Evolutionary conservation across 1,139 yeast genomes (phyloP), one percentile per base, ranked within the genome.

Genomic region (Lodderomyces metapsilosis): DNA sequence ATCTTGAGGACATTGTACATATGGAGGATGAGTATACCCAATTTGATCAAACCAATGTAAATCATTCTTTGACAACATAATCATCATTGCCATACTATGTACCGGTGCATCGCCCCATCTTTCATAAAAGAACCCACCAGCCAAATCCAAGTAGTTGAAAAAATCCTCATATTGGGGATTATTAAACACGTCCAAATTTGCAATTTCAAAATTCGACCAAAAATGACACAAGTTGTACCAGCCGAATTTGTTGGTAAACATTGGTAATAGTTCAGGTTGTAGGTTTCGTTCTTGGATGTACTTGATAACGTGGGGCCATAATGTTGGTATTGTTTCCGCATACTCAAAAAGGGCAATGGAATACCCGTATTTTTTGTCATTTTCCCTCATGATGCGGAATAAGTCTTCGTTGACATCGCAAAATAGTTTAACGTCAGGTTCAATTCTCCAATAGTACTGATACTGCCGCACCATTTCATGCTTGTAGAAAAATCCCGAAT

Each of bases 21-120:
- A 67, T 3, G 74, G 74, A 3, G 58, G 50, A 49, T 68, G 73
- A 42, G 42, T 52, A 43, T 67, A 68, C 18, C 73, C 74, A 8
- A 66, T 39, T 40, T 64, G 62, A 5, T 51, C 50, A 39, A 67
- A 61, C 63, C 69, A 66, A 46, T 61, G 58, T 11, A 68, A 36
- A 20, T 66, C 62, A 15, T 44, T 38, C 21, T 53, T 56, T 11
- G 48, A 37, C 31, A 65, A 47, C 36, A 61, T 53, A 31, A 57
- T 43, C 34, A 62, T 56, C 11, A 63, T 51, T 3, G 61, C 68
- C 27, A 67, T 48, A 0, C 68, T 49, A 47, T 66, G 72, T 9
- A 68, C 52, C 0, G 74, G 73, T 1, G 72, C 74, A 48, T 67
- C 74, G 5, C 73, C 73, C 74, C 74, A 68, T 36, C 73, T 49